A percentile compares a stretch with the other conserved stretches of the same genome.
phyloP scores from a whole-genome alignment of 768 basidiomycete species.

The Leucocoprinus leucothites region DNA sequence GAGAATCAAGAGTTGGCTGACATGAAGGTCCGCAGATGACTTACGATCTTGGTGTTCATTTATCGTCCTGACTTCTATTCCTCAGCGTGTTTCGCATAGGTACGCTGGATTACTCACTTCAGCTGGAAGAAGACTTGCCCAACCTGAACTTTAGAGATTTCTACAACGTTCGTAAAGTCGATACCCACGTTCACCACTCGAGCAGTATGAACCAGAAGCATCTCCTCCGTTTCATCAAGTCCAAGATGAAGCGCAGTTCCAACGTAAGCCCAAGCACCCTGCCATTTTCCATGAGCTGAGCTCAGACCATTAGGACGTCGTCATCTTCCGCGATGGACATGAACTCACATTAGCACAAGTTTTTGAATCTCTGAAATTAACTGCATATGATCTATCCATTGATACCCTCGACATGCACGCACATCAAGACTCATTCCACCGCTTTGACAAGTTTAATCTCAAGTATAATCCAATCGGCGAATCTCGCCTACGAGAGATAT shows the following conservation, averaged over 20 bases:
- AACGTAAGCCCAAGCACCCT: slow-evolving; percentile 44
- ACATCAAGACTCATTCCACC: slow-evolving; percentile 96
- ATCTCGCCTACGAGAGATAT: slow-evolving; percentile 92
- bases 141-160: slow-evolving; percentile 68
- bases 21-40: slow-evolving; percentile 76
- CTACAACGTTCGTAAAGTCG: slow-evolving; percentile 97
- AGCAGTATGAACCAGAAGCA: slow-evolving; percentile 99
- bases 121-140: not conserved
- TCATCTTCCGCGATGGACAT: slow-evolving; percentile 91
- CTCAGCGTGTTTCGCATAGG: slow-evolving; percentile 80
- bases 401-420: slow-evolving; percentile 99
- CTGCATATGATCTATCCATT: slow-evolving; percentile 96
- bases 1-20: slow-evolving; percentile 93
- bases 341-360: slow-evolving; percentile 89
- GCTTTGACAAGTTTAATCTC: slow-evolving; percentile 97
- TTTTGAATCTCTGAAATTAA: slow-evolving; percentile 93
- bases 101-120: slow-evolving; percentile 25
- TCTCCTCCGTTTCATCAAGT: slow-evolving; percentile 95
- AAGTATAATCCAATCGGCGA: slow-evolving; percentile 98
- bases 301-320: slow-evolving; percentile 65
- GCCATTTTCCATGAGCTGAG: not conserved
- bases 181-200: slow-evolving; percentile 98
- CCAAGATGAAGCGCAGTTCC: slow-evolving; percentile 91
- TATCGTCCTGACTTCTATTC: not conserved
- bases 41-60: not conserved